Base-by-base conservation (phyloP, 164 flowering plant species). In the Taxillus chinensis region DNA sequence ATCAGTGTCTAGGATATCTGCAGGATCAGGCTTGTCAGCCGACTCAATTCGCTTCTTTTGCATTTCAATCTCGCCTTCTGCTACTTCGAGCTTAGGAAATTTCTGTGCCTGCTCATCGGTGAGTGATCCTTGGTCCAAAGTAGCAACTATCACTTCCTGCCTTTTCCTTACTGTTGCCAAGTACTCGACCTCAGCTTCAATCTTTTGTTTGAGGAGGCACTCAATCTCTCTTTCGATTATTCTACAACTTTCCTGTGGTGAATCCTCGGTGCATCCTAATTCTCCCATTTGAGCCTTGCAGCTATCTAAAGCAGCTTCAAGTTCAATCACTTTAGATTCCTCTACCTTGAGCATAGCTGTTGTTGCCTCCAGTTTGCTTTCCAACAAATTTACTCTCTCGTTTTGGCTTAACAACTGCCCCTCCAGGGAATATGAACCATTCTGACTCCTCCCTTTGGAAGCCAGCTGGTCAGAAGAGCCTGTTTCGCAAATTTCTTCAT, bases 131-230 rank as follows among this genome's bases (percentile, higher is more conserved):
- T 67, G 77, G 58, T 75, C 73, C 42, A 39, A 65, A 4, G 60
- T 39, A 11, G 67, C 64, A 46, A 43, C 70, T 70, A 67, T 72
- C 70, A 77, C 39, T 59, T 71, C 75, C 69, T 78, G 62, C n/a
- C 70, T 59, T 42, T 76, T 67, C 66, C 67, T 71, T 15, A 63
- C 62, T 50, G 79, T 63, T 46, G 67, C 71, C 63, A 88, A 41
- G 62, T 67, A 82, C 76, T 82, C 83, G 7, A 86, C 40, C 66
- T 88, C 91, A 56, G 89, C 85, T 78, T 81, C 91, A 7, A 88
- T 70, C 79, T 70, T 86, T 62, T 66, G 73, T 74, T 65, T 75
- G 45, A 82, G 81, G 15, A 81, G 67, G 55, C 50, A 58, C 63
- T 82, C 86, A n/a, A 82, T 55, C 61, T 85, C 83, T 1, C 50